Conservation (phyloP, 768 basidiomycete species). For the Serendipita sp. region DNA sequence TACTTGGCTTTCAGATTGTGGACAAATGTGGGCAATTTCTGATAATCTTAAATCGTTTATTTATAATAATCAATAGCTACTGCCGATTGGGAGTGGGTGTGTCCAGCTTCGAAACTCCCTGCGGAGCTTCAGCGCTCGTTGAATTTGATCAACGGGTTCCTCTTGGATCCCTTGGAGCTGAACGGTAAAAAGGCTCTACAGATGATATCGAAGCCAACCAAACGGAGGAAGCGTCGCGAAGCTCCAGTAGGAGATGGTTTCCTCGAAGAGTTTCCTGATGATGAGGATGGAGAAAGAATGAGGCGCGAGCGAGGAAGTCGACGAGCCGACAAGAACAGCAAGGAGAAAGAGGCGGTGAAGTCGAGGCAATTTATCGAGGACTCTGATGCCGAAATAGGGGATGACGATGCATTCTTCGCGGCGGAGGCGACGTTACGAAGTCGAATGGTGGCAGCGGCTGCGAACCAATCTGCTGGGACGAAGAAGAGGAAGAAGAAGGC, state of each 20-base stretch:
- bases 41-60: conserved; percentile 6
- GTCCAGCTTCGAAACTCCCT: conserved; percentile 57
- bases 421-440: conserved; percentile 50
- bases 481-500: conserved; percentile 40
- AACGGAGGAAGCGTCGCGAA: conserved; percentile 33
- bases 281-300: conserved; percentile 21
- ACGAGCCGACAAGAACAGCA: conserved; percentile 36
- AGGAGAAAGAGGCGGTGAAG: conserved; percentile 64
- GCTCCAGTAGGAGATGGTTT: conserved; percentile 30
- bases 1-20: conserved; percentile 53
- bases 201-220: conserved; percentile 42
- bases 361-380: conserved; percentile 86
- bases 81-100: conserved; percentile 69
- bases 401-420: conserved; percentile 70
- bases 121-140: conserved; percentile 51
- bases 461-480: conserved; percentile 30
- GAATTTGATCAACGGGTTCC: conserved; percentile 69
- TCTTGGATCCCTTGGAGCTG: conserved; percentile 65
- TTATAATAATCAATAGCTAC: conserved; percentile 27
- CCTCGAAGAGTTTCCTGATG: conserved; percentile 29
- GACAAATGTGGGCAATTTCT: conserved; percentile 40
- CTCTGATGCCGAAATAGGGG: conserved; percentile 69
- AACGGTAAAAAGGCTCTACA: conserved; percentile 60
- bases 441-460: conserved; percentile 29
- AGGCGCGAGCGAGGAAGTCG: conserved; percentile 20